These are phyloP conservation scores for Ophiognomonia clavigignenti-juglandacearum DNA, from an alignment of 2,329 filamentous ascomycete species.

Conservation along the genomic window DNA sequence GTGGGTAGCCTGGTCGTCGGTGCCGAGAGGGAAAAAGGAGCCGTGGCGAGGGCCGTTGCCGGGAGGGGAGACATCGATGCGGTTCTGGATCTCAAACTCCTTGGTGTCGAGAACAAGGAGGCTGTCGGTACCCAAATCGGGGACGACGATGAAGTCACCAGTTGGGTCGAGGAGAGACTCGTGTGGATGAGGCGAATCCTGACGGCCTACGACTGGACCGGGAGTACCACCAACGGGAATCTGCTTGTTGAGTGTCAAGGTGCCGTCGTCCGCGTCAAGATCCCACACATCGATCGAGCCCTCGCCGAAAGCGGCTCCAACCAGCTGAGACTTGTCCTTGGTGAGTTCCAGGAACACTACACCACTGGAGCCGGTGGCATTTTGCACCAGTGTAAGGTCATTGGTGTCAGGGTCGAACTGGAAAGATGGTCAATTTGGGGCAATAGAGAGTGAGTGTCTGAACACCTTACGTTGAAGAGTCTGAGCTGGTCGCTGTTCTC, in stretches of 20 bases:
- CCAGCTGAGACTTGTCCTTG: conserved; percentile 36
- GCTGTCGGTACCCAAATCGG: conserved; percentile 45
- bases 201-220: conserved; percentile 20
- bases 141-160: conserved; percentile 43
- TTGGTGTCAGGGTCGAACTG: conserved; percentile 29
- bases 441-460: too few relatives aligned
- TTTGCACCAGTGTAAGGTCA: conserved; percentile 25
- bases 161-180: conserved; percentile 43
- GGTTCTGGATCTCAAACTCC: conserved; percentile 32
- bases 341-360: conserved; percentile 45
- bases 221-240: conserved; percentile 21
- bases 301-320: conserved; percentile 21
- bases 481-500: conserved; percentile 38
- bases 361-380: conserved; percentile 33
- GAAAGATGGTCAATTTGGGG: too few relatives aligned
- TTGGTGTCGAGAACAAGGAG: conserved; percentile 42
- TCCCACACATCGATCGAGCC: conserved; percentile 15
- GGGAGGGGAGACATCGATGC: conserved; percentile 27
- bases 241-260: conserved; percentile 13
- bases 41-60: conserved; percentile 48
- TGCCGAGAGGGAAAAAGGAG: conserved; percentile 36
- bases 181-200: conserved; percentile 36
- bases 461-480: conserved; percentile 29
- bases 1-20: conserved; percentile 30
- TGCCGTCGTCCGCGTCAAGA: conserved; percentile 5